Evolutionary conservation across 2,329 filamentous ascomycete species (phyloP), one percentile per base, ranked within the genome.

Genomic region (Neocatenulostroma microsporum): DNA sequence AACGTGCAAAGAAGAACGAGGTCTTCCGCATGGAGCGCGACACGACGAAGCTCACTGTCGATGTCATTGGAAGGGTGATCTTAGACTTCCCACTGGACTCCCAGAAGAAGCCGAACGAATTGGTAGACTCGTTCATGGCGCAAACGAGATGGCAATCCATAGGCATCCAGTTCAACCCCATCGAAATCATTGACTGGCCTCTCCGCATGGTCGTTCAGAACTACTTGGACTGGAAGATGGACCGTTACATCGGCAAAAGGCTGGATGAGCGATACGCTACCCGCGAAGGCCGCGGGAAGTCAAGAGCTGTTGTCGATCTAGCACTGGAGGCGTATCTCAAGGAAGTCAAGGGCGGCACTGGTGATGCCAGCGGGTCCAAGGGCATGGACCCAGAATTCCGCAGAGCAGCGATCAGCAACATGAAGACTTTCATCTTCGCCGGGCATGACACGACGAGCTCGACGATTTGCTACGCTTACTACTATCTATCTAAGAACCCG

Each of bases 381-480:
- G 37, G 40, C 2, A 47, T 68, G 10, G 61, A 66, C 34, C 38
- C 51, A 1, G 48, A 53, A 4, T 66, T 66, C 45, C 49, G 60
- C 17, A 35, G 52, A 20, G 52, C 54, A 10, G 58, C 58, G 2
- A 48, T 64, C 24, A 47, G 44, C 33, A 59, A 61, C 28, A 57
- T 60, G 36, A 66, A 63, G 43, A 58, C 59, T 2, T 60, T 68
- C 38, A 47, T 68, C 14, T 60, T 67, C 21, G 65, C 60, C 7
- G 66, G 64, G 1, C 62, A 63, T 31, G 63, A 67, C 17, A 69
- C 66, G 3, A 67, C 61, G 7, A 51, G 48, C 12, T 50, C 50
- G n/a, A 49, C 54, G 2, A 55, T 61, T 38, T 52, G 50, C 39
- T 67, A 62, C 42, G 54, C 54, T 15, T 57, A 60, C 39, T 62